Percentiles rank a stretch among this genome's conserved stretches.
These are phyloP conservation scores for Polytrichum formosum DNA, from an alignment of 225 moss, liverwort and hornwort genomes.

Conservation along the genomic window DNA sequence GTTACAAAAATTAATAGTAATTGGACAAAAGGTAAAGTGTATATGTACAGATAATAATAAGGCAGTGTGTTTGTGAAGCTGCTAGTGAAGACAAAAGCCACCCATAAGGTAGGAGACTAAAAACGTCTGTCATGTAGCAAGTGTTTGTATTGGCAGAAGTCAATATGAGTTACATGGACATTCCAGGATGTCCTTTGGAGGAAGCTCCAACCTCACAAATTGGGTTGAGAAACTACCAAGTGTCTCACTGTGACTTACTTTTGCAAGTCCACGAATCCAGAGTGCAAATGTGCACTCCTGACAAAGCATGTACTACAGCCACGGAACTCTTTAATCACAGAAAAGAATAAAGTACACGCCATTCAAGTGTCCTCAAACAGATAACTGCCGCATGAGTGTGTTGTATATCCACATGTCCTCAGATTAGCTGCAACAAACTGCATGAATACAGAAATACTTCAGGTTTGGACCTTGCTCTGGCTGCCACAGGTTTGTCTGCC, in stretches of 20 bases:
- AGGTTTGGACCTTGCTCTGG: conserved; percentile 7
- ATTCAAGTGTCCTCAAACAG: conserved; percentile 26
- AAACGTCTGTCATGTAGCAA: too few species aligned
- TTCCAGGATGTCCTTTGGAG: conserved; percentile 30
- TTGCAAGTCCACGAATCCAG: conserved; percentile 51
- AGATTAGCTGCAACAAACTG: not conserved
- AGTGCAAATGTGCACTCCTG: conserved; percentile 61
- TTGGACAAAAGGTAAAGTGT: too few species aligned
- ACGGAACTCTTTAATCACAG: conserved; percentile 48
- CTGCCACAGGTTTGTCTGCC: conserved; percentile 1
- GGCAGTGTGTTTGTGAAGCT: too few species aligned
- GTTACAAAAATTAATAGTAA: too few species aligned
- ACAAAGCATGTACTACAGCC: conserved; percentile 35
- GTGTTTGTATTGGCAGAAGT: conserved; percentile 2
- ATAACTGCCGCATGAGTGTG: conserved; percentile 28
- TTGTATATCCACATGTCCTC: conserved; percentile 25
- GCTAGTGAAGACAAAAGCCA: too few species aligned
- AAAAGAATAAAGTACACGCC: conserved; percentile 44
- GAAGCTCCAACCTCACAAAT: conserved; percentile 23
- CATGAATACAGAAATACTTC: not conserved
- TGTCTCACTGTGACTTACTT: conserved; percentile 34
- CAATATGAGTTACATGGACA: conserved; percentile 46
- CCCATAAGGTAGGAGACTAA: too few species aligned
- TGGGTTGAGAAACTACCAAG: conserved; percentile 7
- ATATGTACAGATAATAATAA: too few species aligned